Conservation (phyloP, 106 monocot species). For the Acorus gramineus region DNA sequence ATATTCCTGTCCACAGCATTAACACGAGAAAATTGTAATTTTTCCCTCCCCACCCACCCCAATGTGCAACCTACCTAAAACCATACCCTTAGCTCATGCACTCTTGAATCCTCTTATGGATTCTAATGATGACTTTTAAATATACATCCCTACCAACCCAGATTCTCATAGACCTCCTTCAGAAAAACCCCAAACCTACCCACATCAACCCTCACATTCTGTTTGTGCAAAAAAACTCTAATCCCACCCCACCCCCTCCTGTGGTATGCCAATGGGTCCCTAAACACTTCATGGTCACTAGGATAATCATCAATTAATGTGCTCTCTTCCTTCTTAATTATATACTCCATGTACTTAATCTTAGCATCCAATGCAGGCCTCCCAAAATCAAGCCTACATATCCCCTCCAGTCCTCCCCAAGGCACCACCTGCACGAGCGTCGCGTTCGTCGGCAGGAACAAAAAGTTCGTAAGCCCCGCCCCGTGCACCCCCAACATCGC, state of each 20-base stretch:
- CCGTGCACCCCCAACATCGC: slow-evolving; percentile 31
- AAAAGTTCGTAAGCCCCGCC: slow-evolving; percentile 16
- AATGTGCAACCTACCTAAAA: too few relatives aligned
- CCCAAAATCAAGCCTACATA: neutral
- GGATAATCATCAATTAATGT: slow-evolving; percentile 13
- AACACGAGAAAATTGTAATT: too few relatives aligned
- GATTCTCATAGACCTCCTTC: neutral
- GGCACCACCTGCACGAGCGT: slow-evolving; percentile 17
- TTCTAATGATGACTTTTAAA: too few relatives aligned
- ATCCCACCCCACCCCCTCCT: too few relatives aligned
- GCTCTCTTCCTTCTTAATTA: slow-evolving; percentile 8
- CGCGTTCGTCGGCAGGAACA: slow-evolving; percentile 19
- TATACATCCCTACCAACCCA: too few relatives aligned
- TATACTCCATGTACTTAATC: slow-evolving; percentile 24
- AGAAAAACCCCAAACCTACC: neutral
- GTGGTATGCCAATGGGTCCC: slow-evolving; percentile 1
- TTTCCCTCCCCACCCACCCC: too few relatives aligned
- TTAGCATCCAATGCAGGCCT: slow-evolving; percentile 13
- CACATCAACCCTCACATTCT: too few relatives aligned
- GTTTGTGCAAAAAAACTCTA: too few relatives aligned
- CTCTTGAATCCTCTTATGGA: too few relatives aligned
- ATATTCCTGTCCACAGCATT: too few relatives aligned
- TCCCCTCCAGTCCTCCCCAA: slow-evolving; percentile 11
- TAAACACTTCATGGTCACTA: slow-evolving; percentile 16
- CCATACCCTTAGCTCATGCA: too few relatives aligned